A percentile compares a stretch with the other conserved stretches of the same genome.
Conservation (phyloP, 139 green algal species). For the Chlamydomonas sp. region DNA sequence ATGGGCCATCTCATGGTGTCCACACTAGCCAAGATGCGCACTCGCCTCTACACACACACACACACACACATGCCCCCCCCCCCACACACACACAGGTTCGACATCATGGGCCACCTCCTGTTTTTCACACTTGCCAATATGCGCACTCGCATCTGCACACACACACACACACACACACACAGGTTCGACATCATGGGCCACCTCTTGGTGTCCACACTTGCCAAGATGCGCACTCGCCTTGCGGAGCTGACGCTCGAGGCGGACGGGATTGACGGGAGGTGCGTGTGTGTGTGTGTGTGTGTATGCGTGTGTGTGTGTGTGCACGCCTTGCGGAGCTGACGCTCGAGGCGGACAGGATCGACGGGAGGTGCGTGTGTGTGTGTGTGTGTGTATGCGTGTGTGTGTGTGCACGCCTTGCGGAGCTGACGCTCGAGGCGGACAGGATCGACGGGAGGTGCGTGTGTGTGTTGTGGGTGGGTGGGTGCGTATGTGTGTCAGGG, state of each 20-base stretch:
- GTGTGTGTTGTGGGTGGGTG: no score
- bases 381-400: constrained; percentile 65
- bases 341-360: constrained; percentile 39
- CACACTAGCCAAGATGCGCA: constrained; percentile 59
- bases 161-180: no score
- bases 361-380: constrained; percentile 10
- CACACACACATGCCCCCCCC: no score
- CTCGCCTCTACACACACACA: no score
- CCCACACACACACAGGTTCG: no score
- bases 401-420: constrained; percentile 43
- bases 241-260: constrained; percentile 45
- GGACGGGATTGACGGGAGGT: constrained; percentile 29
- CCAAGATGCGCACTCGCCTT: constrained; percentile 45
- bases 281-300: constrained; percentile 52
- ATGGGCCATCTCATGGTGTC: constrained; percentile 77
- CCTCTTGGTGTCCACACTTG: constrained; percentile 67
- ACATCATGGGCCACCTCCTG: no score
- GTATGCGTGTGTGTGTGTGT: constrained; percentile 58
- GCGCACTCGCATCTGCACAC: no score
- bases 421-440: constrained; percentile 51
- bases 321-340: constrained; percentile 45
- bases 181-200: constrained; percentile 89
- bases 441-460: constrained; percentile 13
- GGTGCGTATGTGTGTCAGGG: no score
- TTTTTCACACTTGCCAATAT: no score